These are phyloP conservation scores for Ophiostoma sp. DNA, from an alignment of 2,329 filamentous ascomycete species.

Conservation along the genomic window DNA sequence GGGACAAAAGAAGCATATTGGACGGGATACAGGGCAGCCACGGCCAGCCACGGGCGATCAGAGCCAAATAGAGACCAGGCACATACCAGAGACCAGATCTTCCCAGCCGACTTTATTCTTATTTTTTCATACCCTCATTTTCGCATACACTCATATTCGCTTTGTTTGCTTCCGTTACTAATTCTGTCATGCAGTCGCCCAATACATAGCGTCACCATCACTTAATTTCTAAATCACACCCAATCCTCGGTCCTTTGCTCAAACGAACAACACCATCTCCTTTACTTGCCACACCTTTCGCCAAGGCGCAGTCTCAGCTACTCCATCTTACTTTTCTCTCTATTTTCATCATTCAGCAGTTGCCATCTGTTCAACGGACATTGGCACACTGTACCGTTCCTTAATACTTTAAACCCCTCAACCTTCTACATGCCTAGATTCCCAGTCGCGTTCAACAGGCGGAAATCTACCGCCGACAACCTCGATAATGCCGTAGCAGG, in stretches of 20 bases:
- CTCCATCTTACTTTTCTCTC: background rate
- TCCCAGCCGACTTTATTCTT: background rate
- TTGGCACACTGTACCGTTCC: background rate
- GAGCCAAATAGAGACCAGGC: background rate
- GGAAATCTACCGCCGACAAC: conserved; percentile 55
- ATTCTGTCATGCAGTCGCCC: conserved; percentile 37
- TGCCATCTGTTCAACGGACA: background rate
- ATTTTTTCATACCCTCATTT: conserved; percentile 25
- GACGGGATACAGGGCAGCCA: conserved; percentile 2
- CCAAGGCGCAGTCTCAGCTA: background rate
- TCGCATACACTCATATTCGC: conserved; percentile 23
- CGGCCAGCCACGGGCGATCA: background rate
- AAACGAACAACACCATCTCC: background rate
- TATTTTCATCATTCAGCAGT: background rate
- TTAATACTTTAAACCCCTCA: background rate
- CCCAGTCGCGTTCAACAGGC: conserved; percentile 53
- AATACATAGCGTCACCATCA: conserved; percentile 27
- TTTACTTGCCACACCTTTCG: background rate
- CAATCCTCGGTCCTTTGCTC: background rate
- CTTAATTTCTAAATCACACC: conserved; percentile 4
- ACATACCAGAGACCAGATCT: conserved; percentile 10
- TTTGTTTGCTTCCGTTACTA: background rate
- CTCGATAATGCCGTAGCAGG: conserved; percentile 49
- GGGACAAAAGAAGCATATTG: conserved; percentile 10
- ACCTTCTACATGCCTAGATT: conserved; percentile 57